Evolutionary conservation across 2,329 filamentous ascomycete genomes (phyloP).

Genomic region (Phaeosphaeria sp.): DNA sequence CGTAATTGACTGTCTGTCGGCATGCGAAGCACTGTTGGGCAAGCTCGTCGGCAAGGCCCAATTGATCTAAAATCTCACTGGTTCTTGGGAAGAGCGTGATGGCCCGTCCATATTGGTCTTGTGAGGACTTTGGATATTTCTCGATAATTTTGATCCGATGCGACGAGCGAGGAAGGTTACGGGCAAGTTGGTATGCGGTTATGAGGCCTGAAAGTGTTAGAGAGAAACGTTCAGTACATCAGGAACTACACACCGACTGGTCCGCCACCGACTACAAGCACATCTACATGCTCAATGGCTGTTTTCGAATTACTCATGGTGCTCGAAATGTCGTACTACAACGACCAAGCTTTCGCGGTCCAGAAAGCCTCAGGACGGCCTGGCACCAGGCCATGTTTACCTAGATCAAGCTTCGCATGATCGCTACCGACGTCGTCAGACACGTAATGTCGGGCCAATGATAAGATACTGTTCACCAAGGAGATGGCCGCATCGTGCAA

Average conservation of each 20-base stretch:
- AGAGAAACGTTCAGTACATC: background rate
- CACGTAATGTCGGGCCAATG: background rate
- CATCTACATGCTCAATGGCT: slow-evolving; percentile 23
- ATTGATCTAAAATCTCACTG: slow-evolving; percentile 60
- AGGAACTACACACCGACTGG: slow-evolving; percentile 50
- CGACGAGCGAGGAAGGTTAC: slow-evolving; percentile 50
- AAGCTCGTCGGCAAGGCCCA: slow-evolving; percentile 58
- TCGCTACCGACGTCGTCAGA: background rate
- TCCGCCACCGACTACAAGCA: slow-evolving; percentile 47
- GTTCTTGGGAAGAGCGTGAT: slow-evolving; percentile 62
- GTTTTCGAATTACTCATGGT: slow-evolving; percentile 15
- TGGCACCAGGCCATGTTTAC: slow-evolving; percentile 4
- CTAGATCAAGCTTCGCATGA: slow-evolving; percentile 4
- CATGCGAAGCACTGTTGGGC: slow-evolving; percentile 62
- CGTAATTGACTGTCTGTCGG: slow-evolving; percentile 58
- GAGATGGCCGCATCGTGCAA: background rate
- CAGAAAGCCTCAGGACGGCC: background rate
- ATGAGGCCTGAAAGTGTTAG: slow-evolving; percentile 39
- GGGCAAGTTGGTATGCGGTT: slow-evolving; percentile 56
- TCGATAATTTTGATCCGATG: slow-evolving; percentile 57
- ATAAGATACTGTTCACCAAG: background rate
- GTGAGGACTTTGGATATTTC: slow-evolving; percentile 56
- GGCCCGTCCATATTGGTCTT: slow-evolving; percentile 62
- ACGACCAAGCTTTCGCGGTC: background rate
- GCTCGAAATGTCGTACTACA: background rate